Conservation (phyloP, 106 monocot genomes). For the Dioscorea dumetorum region DNA sequence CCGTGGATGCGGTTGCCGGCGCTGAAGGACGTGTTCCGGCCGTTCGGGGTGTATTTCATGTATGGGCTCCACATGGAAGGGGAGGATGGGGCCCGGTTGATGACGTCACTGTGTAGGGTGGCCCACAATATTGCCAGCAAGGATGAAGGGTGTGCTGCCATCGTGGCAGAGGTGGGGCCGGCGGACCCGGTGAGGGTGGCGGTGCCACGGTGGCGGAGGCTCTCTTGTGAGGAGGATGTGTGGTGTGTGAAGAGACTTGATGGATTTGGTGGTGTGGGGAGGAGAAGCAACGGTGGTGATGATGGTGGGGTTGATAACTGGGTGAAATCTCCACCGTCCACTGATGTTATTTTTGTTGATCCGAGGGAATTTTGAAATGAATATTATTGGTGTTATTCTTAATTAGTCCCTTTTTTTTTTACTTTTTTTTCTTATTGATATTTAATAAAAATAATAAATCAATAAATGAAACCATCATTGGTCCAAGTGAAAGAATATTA, state of each 20-base stretch:
- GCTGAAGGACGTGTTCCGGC: slow-evolving; percentile 25
- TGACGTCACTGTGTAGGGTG: slow-evolving; percentile 22
- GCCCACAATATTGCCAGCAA: slow-evolving; percentile 40
- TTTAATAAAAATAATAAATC: too few relatives aligned
- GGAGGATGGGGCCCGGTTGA: slow-evolving; percentile 7
- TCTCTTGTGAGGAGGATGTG: slow-evolving; percentile 53
- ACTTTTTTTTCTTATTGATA: too few relatives aligned
- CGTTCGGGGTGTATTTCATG: slow-evolving; percentile 44
- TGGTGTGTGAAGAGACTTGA: slow-evolving; percentile 52
- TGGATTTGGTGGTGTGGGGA: too few relatives aligned
- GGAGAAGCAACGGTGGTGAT: background rate
- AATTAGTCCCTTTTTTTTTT: too few relatives aligned
- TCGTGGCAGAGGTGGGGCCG: slow-evolving; percentile 36
- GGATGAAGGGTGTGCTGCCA: slow-evolving; percentile 32
- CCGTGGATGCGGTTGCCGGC: slow-evolving; percentile 48
- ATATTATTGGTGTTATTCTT: too few relatives aligned
- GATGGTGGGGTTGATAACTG: slow-evolving; percentile 15
- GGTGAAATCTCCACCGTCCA: slow-evolving; percentile 19
- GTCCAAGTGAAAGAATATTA: too few relatives aligned
- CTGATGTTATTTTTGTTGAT: slow-evolving; percentile 35
- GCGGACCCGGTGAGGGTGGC: slow-evolving; percentile 24
- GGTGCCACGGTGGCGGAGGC: slow-evolving; percentile 34
- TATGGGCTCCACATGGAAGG: slow-evolving; percentile 41
- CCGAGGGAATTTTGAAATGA: slow-evolving; percentile 38
- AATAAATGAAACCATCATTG: too few relatives aligned